Evolutionary conservation across 495 filamentous ascomycete species (phyloP).

Genomic region (Penicillium angulare): DNA sequence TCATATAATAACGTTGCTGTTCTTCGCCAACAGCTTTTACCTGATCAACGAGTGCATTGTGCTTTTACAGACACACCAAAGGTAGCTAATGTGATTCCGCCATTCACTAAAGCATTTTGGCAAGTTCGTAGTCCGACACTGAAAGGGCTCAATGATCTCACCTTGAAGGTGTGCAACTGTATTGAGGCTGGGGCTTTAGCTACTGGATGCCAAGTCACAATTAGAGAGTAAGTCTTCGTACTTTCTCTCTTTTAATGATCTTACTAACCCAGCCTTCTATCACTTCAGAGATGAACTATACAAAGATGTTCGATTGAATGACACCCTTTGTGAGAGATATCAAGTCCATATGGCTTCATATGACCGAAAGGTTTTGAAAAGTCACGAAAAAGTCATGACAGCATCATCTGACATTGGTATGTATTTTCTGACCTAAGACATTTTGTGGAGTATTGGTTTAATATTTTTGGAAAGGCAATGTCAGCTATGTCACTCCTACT

Average conservation of each 20-base stretch:
- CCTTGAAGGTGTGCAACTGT: conserved; percentile 53
- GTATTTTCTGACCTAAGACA: conserved; percentile 18
- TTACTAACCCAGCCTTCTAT: background rate
- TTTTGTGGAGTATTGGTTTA: too few relatives aligned
- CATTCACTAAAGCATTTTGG: conserved; percentile 52
- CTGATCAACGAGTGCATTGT: conserved; percentile 57
- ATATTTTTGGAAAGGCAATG: conserved; percentile 44
- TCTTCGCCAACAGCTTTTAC: conserved; percentile 62
- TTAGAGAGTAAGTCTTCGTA: conserved; percentile 38
- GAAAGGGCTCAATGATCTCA: conserved; percentile 45
- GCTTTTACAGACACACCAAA: conserved; percentile 59
- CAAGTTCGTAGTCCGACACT: conserved; percentile 50
- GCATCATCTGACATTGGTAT: conserved; percentile 56
- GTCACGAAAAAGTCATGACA: conserved; percentile 46
- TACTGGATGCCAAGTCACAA: conserved; percentile 54
- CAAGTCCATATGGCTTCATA: conserved; percentile 50
- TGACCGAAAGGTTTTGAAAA: conserved; percentile 43
- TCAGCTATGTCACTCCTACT: conserved; percentile 63
- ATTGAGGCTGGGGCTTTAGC: conserved; percentile 60
- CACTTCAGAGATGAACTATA: conserved; percentile 44
- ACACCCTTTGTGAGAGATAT: conserved; percentile 53
- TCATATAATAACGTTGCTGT: conserved; percentile 62
- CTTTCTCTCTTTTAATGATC: background rate
- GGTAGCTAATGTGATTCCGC: conserved; percentile 62
- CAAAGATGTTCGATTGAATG: conserved; percentile 60